These are phyloP conservation scores for Penicillium robsamsonii DNA, from an alignment of 495 filamentous ascomycete species.

Conservation along the genomic window DNA sequence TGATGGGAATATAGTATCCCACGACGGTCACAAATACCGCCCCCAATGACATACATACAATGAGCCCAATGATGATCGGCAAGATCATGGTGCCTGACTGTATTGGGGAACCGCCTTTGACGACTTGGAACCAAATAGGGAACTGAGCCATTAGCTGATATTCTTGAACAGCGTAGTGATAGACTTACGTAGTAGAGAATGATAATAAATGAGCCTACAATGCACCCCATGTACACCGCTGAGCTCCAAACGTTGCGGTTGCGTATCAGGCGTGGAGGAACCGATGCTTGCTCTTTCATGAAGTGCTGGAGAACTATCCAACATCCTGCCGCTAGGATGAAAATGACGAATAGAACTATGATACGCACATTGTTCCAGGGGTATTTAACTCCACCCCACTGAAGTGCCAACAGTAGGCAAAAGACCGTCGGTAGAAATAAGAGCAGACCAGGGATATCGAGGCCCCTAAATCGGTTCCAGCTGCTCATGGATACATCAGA, in stretches of 20 bases:
- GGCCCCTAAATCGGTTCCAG: no score
- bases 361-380: neutral
- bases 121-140: constrained; percentile 76
- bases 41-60: constrained; percentile 46
- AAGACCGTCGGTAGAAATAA: no score
- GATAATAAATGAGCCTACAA: neutral
- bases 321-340: neutral
- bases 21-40: neutral
- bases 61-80: constrained; percentile 58
- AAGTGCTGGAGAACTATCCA: neutral
- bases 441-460: no score
- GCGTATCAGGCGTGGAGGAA: neutral
- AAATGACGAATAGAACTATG: neutral
- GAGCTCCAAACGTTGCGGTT: neutral
- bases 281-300: neutral
- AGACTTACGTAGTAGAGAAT: neutral
- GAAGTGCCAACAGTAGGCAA: no score
- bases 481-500: neutral
- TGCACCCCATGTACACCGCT: neutral
- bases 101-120: constrained; percentile 59
- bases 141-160: constrained; percentile 27
- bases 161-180: neutral
- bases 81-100: constrained; percentile 65
- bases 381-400: no score
- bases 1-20: neutral